Conservation (phyloP, 495 filamentous ascomycete genomes). For the Penicillium egyptiacum region DNA sequence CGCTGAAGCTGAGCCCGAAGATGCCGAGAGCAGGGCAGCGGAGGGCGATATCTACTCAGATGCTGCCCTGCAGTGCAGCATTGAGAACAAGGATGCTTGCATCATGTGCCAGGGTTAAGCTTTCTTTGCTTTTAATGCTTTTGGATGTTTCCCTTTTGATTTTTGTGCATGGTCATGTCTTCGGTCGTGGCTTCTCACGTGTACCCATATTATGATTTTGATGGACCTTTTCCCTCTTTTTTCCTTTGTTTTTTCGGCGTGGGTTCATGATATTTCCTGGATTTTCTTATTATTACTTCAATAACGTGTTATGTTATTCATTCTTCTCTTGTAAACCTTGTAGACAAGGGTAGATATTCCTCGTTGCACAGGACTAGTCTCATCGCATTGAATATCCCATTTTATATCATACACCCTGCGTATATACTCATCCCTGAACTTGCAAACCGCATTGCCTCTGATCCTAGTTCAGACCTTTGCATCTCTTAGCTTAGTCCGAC, state of each 20-base stretch:
- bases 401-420: too few species aligned
- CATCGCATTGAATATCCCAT: too few species aligned
- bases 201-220: constrained; percentile 46
- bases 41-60: constrained; percentile 86
- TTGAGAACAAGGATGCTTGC: constrained; percentile 87
- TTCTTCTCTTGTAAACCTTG: neutral
- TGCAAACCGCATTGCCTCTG: too few species aligned
- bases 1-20: constrained; percentile 63
- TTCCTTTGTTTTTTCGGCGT: constrained; percentile 20
- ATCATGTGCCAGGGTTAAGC: constrained; percentile 83
- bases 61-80: constrained; percentile 86
- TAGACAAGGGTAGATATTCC: neutral
- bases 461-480: too few species aligned
- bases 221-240: constrained; percentile 34
- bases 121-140: constrained; percentile 13
- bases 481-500: too few species aligned
- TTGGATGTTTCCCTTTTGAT: constrained; percentile 18
- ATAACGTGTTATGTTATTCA: constrained; percentile 1
- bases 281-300: constrained; percentile 13
- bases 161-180: constrained; percentile 24
- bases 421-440: too few species aligned
- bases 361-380: neutral
- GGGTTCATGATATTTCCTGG: constrained; percentile 16
- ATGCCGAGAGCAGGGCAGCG: constrained; percentile 51
- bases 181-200: constrained; percentile 15